Evolutionary conservation across 768 basidiomycete genomes (phyloP).

Genomic region (Auriscalpium microsporum): DNA sequence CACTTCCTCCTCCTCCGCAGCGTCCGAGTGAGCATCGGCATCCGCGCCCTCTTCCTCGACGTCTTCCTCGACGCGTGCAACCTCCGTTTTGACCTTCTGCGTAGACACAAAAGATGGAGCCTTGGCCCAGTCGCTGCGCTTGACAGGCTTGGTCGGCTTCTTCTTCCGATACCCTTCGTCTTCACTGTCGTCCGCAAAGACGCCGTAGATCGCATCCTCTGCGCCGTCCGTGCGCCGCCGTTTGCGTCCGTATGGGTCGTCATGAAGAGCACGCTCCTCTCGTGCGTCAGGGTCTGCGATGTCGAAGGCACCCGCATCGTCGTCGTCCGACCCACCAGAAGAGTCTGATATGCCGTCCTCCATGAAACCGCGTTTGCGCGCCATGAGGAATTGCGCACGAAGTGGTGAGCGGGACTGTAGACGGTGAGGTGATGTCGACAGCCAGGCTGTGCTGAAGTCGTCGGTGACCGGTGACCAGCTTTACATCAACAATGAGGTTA

Average conservation of each 20-base stretch:
- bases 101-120: constrained; percentile 63
- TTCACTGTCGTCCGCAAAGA: constrained; percentile 68
- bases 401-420: too few species aligned
- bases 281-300: constrained; percentile 51
- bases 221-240: constrained; percentile 55
- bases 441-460: too few species aligned
- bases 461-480: too few species aligned
- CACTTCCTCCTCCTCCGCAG: constrained; percentile 19
- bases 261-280: constrained; percentile 69
- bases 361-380: constrained; percentile 60
- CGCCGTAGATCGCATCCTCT: constrained; percentile 69
- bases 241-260: constrained; percentile 69
- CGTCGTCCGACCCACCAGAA: constrained; percentile 47
- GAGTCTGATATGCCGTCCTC: constrained; percentile 69
- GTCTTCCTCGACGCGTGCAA: constrained; percentile 28
- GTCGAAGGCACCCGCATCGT: constrained; percentile 35
- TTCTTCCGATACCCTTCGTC: constrained; percentile 24
- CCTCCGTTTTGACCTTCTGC: constrained; percentile 21
- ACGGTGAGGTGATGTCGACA: too few species aligned
- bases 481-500: too few species aligned
- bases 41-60: constrained; percentile 27
- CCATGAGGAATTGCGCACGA: too few species aligned
- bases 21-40: constrained; percentile 31
- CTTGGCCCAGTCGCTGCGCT: constrained; percentile 62
- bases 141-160: constrained; percentile 21